Evolutionary conservation across 768 basidiomycete genomes (phyloP), one percentile per base, ranked within the genome.

Genomic region (Suillus paluster): DNA sequence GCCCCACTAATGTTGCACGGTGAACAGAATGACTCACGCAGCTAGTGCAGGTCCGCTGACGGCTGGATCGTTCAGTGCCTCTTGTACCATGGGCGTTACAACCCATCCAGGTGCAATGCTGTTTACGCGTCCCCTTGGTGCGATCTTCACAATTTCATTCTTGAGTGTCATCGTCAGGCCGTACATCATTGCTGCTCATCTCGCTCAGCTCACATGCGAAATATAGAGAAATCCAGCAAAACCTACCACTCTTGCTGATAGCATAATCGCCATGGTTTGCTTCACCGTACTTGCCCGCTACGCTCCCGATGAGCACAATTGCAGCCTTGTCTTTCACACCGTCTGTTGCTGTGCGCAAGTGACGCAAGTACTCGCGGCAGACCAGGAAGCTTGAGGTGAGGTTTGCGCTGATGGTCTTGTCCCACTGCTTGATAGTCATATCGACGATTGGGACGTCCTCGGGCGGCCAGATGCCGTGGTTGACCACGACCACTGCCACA

Each of bases 111-210:
- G 90, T 0, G 83, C 87, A 21, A 92, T 79, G 46, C 79, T 78
- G 66, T 92, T 92, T 3, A 91, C 89, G 19, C 90, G 79, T 0
- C 83, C 91, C 58, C 72, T 80, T 0, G 89, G 87, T 0, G 90
- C 89, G 61, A 91, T 83, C 73, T 84, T 84, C 54, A 93, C 90
- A 58, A 92, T 91, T 74, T 93, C 90, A 70, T 91, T 92, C 75
- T 92, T 92, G 65, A 92, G 79, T 6, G 85, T 79, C 67, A 86
- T 74, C 4, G 83, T 84, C 41, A 92, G 69, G 1, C 90, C 91
- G 63, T 89, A 87, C 89, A 90, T 90, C 78, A 90, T 80, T 8
- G 84, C 89, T 89, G 23, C 15, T 33, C 42, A 27, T 30, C 0
- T 6, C 34, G 11, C 19, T 14, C 19, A 39, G 4, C 15, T 61